Conservation (phyloP, 1,284 basidiomycete species). For the Sporisorium exsertum region DNA sequence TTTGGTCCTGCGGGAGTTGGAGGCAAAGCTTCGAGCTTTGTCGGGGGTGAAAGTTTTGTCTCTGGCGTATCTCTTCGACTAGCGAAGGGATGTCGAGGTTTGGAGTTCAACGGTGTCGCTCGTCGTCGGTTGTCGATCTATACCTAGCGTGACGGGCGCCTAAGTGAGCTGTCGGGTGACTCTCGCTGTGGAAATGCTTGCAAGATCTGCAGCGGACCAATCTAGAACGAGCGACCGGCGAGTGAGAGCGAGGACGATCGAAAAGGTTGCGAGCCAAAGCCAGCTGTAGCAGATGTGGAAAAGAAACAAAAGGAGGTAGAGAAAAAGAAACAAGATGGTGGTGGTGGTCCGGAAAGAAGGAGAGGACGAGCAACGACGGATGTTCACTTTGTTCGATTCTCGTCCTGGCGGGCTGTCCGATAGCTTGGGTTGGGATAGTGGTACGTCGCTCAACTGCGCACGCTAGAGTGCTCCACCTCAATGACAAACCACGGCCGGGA, state of each 20-base stretch:
- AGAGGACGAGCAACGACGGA: not conserved
- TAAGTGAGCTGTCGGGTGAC: not conserved
- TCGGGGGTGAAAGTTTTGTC: not conserved
- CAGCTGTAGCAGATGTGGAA: slow-evolving; percentile 12
- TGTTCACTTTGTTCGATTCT: not conserved
- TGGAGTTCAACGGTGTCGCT: not conserved
- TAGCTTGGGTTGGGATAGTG: not conserved
- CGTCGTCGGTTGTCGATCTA: not conserved
- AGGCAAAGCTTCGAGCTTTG: slow-evolving; percentile 5
- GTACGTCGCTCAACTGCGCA: slow-evolving; percentile 5
- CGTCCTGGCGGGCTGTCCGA: not conserved
- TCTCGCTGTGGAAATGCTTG: not conserved
- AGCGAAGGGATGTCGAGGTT: not conserved
- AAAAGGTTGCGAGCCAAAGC: slow-evolving; percentile 14
- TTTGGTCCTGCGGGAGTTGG: not conserved
- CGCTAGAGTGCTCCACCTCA: too few species aligned
- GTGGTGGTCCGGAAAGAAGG: slow-evolving; percentile 31
- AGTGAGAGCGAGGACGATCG: not conserved
- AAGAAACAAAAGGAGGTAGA: slow-evolving; percentile 9
- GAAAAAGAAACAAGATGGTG: slow-evolving; percentile 16
- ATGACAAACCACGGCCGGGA: not conserved
- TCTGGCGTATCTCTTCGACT: not conserved
- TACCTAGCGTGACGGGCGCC: not conserved
- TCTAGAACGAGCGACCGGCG: not conserved
- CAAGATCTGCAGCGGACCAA: not conserved